Evolutionary conservation across 2,329 filamentous ascomycete genomes (phyloP).

Genomic region (Diplodia scrobiculata): DNA sequence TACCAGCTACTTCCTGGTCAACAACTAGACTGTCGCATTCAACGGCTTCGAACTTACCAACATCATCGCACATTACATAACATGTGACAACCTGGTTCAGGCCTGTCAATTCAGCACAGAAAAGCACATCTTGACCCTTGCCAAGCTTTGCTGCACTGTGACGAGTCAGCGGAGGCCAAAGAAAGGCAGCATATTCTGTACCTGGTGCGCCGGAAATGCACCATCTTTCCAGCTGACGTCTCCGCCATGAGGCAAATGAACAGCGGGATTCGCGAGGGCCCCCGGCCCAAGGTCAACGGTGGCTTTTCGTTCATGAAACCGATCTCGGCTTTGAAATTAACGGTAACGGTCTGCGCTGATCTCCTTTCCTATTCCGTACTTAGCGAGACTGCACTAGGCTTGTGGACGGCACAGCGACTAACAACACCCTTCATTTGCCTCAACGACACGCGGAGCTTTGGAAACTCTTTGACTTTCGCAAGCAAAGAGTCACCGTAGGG

Average conservation of each 20-base stretch:
- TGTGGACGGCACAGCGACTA: not conserved
- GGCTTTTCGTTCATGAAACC: slow-evolving; percentile 69
- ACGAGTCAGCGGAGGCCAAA: not conserved
- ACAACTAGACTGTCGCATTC: not conserved
- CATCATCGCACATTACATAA: slow-evolving; percentile 80
- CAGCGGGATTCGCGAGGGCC: slow-evolving; percentile 52
- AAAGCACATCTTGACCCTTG: slow-evolving; percentile 62
- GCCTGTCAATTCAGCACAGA: slow-evolving; percentile 59
- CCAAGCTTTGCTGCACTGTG: slow-evolving; percentile 66
- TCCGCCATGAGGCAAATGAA: slow-evolving; percentile 75
- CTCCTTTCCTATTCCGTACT: slow-evolving; percentile 32
- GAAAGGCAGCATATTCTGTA: slow-evolving; percentile 35
- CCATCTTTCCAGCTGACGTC: slow-evolving; percentile 66
- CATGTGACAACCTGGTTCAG: slow-evolving; percentile 64
- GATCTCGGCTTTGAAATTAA: slow-evolving; percentile 67
- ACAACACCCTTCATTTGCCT: slow-evolving; percentile 54
- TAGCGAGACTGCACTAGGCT: slow-evolving; percentile 22
- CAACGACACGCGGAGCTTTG: slow-evolving; percentile 62
- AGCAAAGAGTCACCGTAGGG: slow-evolving; percentile 76
- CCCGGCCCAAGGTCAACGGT: slow-evolving; percentile 63
- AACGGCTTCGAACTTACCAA: slow-evolving; percentile 55
- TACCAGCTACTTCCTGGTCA: slow-evolving; percentile 51
- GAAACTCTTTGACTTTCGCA: slow-evolving; percentile 68
- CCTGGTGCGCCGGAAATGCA: slow-evolving; percentile 68
- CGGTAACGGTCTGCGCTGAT: slow-evolving; percentile 50